Conservation (phyloP, 2,329 filamentous ascomycete genomes). For the Aspergillus sp. region DNA sequence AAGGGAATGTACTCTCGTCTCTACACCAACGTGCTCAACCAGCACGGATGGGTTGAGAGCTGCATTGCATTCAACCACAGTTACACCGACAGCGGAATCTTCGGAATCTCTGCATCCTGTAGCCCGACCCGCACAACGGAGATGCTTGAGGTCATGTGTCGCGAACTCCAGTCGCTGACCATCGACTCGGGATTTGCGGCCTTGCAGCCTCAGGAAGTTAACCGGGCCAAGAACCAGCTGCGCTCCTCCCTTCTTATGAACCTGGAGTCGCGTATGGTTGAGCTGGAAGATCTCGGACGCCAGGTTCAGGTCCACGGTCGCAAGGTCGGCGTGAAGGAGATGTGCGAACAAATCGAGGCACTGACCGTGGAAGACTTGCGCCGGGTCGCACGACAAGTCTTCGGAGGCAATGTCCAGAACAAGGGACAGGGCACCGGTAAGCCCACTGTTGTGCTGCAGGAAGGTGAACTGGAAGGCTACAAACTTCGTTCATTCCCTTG, state of each 20-base stretch:
- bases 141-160: conserved; percentile 95
- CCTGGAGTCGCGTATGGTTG: conserved; percentile 93
- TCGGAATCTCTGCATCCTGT: conserved; percentile 88
- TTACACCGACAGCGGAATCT: conserved; percentile 93
- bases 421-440: conserved; percentile 75
- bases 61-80: conserved; percentile 97
- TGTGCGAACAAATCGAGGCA: conserved; percentile 83
- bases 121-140: conserved; percentile 71
- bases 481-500: conserved; percentile 70
- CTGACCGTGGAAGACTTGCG: conserved; percentile 79
- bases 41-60: conserved; percentile 95
- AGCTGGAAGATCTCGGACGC: conserved; percentile 90
- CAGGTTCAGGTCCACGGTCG: conserved; percentile 96
- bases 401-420: conserved; percentile 76
- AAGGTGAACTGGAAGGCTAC: conserved; percentile 73
- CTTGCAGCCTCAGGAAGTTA: conserved; percentile 74
- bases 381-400: conserved; percentile 74
- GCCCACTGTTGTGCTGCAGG: conserved; percentile 92
- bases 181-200: conserved; percentile 71
- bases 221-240: conserved; percentile 94
- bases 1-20: conserved; percentile 99
- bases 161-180: conserved; percentile 77
- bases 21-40: conserved; percentile 97
- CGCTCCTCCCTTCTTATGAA: conserved; percentile 92
- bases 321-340: conserved; percentile 88